phyloP scores from a whole-genome alignment of 352 stramenopile genomes.

The Pythium rishiriense region DNA sequence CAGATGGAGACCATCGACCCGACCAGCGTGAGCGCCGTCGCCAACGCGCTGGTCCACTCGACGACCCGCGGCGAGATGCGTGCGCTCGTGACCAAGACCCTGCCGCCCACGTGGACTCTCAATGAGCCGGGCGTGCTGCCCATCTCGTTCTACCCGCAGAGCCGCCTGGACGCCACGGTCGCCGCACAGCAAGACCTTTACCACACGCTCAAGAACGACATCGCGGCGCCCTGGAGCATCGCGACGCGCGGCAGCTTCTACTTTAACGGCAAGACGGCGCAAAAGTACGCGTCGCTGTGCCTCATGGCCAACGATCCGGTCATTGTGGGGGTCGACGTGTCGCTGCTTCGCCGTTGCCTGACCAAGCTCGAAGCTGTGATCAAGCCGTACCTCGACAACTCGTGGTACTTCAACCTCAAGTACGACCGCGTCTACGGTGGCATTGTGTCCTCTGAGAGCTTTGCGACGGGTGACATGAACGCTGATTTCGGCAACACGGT shows the following conservation, averaged over 20 bases:
- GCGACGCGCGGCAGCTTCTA: constrained; percentile 59
- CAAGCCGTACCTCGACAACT: constrained; percentile 58
- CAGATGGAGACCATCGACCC: constrained; percentile 51
- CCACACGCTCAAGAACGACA: constrained; percentile 49
- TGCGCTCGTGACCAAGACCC: constrained; percentile 46
- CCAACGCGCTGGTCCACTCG: constrained; percentile 40
- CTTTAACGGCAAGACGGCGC: constrained; percentile 73
- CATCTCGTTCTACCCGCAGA: constrained; percentile 60
- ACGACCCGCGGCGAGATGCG: constrained; percentile 59
- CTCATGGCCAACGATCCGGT: constrained; percentile 70
- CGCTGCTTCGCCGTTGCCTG: constrained; percentile 55
- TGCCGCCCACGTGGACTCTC: constrained; percentile 46
- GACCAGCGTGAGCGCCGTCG: constrained; percentile 38
- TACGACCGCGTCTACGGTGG: constrained; percentile 65
- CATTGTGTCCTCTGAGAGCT: constrained; percentile 60
- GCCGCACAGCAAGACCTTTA: constrained; percentile 42
- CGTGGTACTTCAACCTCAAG: constrained; percentile 59
- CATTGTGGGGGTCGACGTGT: constrained; percentile 60
- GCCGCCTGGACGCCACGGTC: constrained; percentile 38
- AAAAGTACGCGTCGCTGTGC: constrained; percentile 75
- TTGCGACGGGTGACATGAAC: constrained; percentile 45
- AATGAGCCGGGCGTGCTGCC: constrained; percentile 43
- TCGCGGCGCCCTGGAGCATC: constrained; percentile 58
- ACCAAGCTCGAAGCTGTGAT: constrained; percentile 64
- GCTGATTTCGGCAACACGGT: constrained; percentile 68